Base-by-base conservation (phyloP, 2,329 filamentous ascomycete genomes). In the Chalara sp. region DNA sequence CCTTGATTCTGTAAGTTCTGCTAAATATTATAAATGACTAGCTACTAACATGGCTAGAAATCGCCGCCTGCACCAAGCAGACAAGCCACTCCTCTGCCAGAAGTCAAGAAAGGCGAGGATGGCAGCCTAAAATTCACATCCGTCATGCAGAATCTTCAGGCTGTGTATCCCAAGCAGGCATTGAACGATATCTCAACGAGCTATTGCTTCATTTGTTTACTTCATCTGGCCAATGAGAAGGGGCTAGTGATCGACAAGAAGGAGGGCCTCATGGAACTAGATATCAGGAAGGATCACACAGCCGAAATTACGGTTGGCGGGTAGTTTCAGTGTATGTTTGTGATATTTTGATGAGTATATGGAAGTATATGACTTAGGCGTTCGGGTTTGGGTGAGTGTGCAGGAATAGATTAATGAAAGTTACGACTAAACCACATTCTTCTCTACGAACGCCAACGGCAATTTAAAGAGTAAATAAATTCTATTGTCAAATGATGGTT, bases 131-230 rank as follows among this genome's bases (percentile, higher is more conserved):
- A 86, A 61, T 99, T 99, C 70, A 97, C 91, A 0, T 76, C 86
- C 21, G 84, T 99, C 53, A 95, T 99, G 83, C 95, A 95, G 65
- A 84, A 84, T 55, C 73, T 99, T 44, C 87, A 95, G 65, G 71
- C 76, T 5, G 89, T 96, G 6, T 99, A 99, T 64, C 85, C 90
- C 8, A 87, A 88, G 67, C 78, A 87, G 59, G 81, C 83, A 53
- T 88, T 99, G 82, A 83, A 86, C 54, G 93, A 99, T 68, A 97
- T 99, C 63, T 96, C 90, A 35, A 99, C 93, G 0, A 95, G 80
- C 56, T 86, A 73, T 70, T 95, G 93, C 67, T 99, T 97, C 71
- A 99, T 99, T 56, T 87, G 83, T 61, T 67, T 88, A 33, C 68
- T 89, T 50, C 85, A 89, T 71, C 62, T 89, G 58, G 85, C 85